Percentiles rank a stretch among this genome's conserved stretches.
These are phyloP conservation scores for Teunomyces atbi DNA, from an alignment of 805 yeast genomes.

Conservation along the genomic window DNA sequence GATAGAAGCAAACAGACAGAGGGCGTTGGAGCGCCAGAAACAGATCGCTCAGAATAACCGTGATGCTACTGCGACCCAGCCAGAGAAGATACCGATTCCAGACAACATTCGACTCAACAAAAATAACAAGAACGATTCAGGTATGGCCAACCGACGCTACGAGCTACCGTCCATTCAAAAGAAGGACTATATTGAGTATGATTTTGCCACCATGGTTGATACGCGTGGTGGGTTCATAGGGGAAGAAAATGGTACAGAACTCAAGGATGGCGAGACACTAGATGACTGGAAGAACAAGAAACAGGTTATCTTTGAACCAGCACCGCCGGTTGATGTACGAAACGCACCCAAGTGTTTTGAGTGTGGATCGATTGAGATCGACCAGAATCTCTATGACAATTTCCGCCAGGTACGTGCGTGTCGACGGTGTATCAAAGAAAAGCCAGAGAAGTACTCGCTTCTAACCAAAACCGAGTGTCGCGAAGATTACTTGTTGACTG, in stretches of 20 bases:
- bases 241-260: constrained; percentile 32
- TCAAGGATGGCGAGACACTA: constrained; percentile 51
- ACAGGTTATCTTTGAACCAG: constrained; percentile 47
- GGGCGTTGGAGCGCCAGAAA: constrained; percentile 47
- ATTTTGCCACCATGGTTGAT: constrained; percentile 88
- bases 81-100: background rate
- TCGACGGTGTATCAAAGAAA: constrained; percentile 63
- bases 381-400: constrained; percentile 64
- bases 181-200: constrained; percentile 76
- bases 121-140: constrained; percentile 11
- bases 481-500: constrained; percentile 90
- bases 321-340: constrained; percentile 71
- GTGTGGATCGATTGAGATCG: constrained; percentile 79
- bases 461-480: constrained; percentile 94
- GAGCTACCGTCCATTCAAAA: constrained; percentile 45
- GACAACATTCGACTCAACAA: constrained; percentile 12
- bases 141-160: constrained; percentile 8
- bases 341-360: constrained; percentile 82
- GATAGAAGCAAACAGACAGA: constrained; percentile 52
- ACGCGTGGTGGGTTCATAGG: constrained; percentile 79
- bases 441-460: constrained; percentile 86
- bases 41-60: constrained; percentile 33
- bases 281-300: constrained; percentile 52
- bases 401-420: constrained; percentile 75
- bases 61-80: constrained; percentile 28